These are phyloP conservation scores for Pseudoneurospora amorphoporcata DNA, from an alignment of 495 filamentous ascomycete species.

Conservation along the genomic window DNA sequence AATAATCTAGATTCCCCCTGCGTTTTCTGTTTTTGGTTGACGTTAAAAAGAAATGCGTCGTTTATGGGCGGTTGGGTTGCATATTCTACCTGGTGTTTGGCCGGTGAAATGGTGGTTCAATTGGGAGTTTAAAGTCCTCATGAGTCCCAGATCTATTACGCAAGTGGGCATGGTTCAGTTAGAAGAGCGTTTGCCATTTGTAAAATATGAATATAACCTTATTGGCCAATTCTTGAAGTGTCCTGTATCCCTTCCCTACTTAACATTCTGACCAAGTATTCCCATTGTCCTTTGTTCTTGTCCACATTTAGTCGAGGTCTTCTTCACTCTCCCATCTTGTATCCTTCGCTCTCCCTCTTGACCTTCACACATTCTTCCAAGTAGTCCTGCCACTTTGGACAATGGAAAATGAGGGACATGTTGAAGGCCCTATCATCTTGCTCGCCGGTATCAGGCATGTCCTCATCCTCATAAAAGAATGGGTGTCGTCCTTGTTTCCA, in stretches of 20 bases:
- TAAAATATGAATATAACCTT: neutral
- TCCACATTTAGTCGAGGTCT: neutral
- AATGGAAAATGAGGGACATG: neutral
- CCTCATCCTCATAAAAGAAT: neutral
- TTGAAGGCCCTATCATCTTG: neutral
- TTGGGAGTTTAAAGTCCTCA: neutral
- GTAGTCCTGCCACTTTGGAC: neutral
- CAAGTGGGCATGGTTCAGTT: neutral
- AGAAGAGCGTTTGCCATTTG: neutral
- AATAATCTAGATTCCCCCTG: constrained; percentile 26
- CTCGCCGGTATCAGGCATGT: neutral
- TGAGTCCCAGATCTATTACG: neutral
- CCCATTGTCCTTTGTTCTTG: neutral
- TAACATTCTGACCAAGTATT: neutral
- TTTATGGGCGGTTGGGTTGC: neutral
- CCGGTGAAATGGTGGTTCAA: neutral
- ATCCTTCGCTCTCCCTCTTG: neutral
- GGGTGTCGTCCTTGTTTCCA: neutral
- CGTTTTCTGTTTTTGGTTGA: constrained; percentile 12
- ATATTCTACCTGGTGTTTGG: neutral
- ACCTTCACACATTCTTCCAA: neutral
- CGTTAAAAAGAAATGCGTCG: constrained; percentile 11
- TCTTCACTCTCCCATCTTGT: neutral
- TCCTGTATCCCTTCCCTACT: neutral
- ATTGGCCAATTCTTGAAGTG: neutral